Base-by-base conservation (phyloP, 257 asterid species). In the Misopates orontium region DNA sequence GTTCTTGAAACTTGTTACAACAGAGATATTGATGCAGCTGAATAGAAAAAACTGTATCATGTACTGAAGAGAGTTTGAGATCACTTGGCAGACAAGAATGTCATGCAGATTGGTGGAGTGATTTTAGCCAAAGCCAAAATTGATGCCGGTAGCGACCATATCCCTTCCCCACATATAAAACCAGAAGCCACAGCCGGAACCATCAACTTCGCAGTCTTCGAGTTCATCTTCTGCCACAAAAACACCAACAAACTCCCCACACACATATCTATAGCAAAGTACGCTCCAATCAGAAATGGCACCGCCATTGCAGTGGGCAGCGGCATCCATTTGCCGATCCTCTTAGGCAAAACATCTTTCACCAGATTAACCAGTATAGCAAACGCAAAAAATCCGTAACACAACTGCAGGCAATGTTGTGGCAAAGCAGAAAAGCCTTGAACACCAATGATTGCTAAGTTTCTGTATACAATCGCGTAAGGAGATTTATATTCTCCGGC, bases 161-260 rank as follows among this genome's bases (percentile, higher is more conserved):
- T 65, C 1, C 97, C 97, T 67, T 90, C 97, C 8, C 97, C 97
- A 70, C 97, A 90, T 0, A 90, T 90, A 28, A 90, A 73, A 14
- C 96, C 97, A 8, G 97, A 87, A 44, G 97, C 96, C 71, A 83
- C 84, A 0, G 96, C 93, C 6, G 98, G 95, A 56, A 91, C 79
- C 94, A 88, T 81, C 49, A 80, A 16, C 19, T 73, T 79, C 0
- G 94, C 98, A 73, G 77, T 80, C 21, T 50, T 69, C 0, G 80
- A 7, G 31, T 82, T 69, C 3, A 86, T 22, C 53, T 74, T 91
- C 7, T 85, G 77, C 96, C 93, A 86, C 52, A 79, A 44, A 48
- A 84, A 80, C 76, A 88, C 96, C 73, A 77, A 59, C 69, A 83
- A 4, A 49, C 84, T 86, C 75, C 97, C 97, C 39, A 91, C 64